Base-by-base conservation (phyloP, 2,329 filamentous ascomycete species). In the Aspergillus melleus region DNA sequence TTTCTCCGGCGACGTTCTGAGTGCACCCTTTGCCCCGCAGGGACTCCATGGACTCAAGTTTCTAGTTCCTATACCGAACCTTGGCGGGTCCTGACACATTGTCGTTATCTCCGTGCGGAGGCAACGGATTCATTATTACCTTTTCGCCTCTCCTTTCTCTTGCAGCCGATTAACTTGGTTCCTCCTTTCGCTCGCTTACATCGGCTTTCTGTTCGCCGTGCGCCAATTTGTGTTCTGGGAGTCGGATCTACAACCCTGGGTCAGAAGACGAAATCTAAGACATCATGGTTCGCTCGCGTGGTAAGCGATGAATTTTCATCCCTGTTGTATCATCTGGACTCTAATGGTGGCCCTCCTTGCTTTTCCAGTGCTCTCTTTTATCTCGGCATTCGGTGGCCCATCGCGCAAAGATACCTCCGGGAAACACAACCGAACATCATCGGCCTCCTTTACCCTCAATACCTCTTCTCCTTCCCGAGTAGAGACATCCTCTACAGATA, bases 341-440 rank as follows among this genome's bases (percentile, higher is more conserved):
- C 24, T 50, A 26, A 49, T 46, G 49, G 46, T 14, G 54, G 32
- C 68, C 59, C 54, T 66, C 67, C 66, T 73, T 72, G 70, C 70
- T 60, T 69, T 62, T 20, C 14, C 77, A 96, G 92, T 96, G 59
- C 83, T 92, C 69, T 96, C 91, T 69, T 96, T 96, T 79, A 94
- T 96, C 85, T 92, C 90, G 66, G 80, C 73, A 32, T 79, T 79
- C 61, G 73, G 76, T 62, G 73, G 75, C 44, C 70, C 70, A 68
- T 77, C 71, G 61, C 70, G 63, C 66, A 77, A 66, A 72, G 74
- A 68, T 72, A 75, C 56, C 69, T 55, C 63, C 36, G 56, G 58
- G 73, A 74, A 52, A 73, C 74, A 57, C 68, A 65, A 50, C 65
- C 66, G 55, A 59, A 55, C 62, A 57, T 65, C 62, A 54, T 67